Conservation (phyloP, 1,284 basidiomycete species). For the Trichosporon sp. region DNA sequence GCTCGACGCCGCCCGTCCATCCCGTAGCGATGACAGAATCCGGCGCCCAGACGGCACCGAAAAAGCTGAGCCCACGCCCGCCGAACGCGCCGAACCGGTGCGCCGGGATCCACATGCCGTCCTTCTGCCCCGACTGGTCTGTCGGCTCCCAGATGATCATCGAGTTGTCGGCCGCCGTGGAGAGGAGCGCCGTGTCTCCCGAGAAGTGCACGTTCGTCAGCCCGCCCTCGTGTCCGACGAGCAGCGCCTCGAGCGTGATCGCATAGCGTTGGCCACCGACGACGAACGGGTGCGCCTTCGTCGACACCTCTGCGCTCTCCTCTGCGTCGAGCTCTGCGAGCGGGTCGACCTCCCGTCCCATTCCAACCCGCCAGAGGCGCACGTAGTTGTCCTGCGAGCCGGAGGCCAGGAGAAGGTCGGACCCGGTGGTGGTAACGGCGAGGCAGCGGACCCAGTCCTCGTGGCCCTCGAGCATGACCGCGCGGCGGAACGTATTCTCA, state of each 20-base stretch:
- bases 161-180: constrained; percentile 86
- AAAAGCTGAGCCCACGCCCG: constrained; percentile 81
- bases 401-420: constrained; percentile 65
- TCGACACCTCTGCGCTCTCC: constrained; percentile 67
- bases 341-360: constrained; percentile 62
- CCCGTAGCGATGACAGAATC: constrained; percentile 74
- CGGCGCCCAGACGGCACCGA: constrained; percentile 71
- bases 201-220: constrained; percentile 83
- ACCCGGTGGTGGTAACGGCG: constrained; percentile 56
- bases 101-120: constrained; percentile 78
- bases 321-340: constrained; percentile 70
- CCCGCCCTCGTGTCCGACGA: constrained; percentile 86
- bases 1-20: constrained; percentile 86
- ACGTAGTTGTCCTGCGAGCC: constrained; percentile 90
- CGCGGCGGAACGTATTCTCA: constrained; percentile 51
- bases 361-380: constrained; percentile 70
- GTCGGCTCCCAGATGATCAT: constrained; percentile 72
- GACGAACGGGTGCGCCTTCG: constrained; percentile 71
- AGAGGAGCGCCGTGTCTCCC: constrained; percentile 59
- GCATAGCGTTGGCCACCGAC: constrained; percentile 57
- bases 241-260: constrained; percentile 81
- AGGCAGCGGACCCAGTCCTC: constrained; percentile 89
- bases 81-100: constrained; percentile 89
- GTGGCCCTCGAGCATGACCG: constrained; percentile 68
- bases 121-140: constrained; percentile 32